Conservation (phyloP, 2,329 filamentous ascomycete species). For the Calonectria multiphialidica region DNA sequence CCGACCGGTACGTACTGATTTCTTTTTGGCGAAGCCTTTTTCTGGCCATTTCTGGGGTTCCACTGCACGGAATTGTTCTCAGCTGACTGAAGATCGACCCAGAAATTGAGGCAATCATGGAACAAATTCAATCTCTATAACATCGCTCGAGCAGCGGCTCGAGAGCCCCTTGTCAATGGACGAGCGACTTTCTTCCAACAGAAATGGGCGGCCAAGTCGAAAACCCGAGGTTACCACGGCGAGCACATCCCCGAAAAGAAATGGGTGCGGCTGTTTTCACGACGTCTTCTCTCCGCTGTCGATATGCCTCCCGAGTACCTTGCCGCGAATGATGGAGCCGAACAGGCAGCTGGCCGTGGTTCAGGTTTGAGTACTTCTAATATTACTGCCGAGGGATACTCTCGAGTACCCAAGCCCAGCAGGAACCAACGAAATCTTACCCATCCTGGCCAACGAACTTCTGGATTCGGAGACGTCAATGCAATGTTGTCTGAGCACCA, state of each 20-base stretch:
- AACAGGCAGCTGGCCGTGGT: constrained; percentile 86
- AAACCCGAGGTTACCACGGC: constrained; percentile 90
- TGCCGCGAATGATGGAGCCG: constrained; percentile 83
- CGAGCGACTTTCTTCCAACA: constrained; percentile 91
- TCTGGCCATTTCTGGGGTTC: constrained; percentile 1
- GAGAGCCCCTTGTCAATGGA: constrained; percentile 46
- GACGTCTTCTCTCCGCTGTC: constrained; percentile 83
- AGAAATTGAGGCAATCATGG: constrained; percentile 98
- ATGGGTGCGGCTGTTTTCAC: constrained; percentile 94
- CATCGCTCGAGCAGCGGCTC: constrained; percentile 61
- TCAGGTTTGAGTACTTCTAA: constrained; percentile 67
- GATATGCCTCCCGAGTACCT: constrained; percentile 87
- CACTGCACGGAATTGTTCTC: constrained; percentile 20
- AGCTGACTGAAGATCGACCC: constrained; percentile 35
- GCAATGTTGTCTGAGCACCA: constrained; percentile 49
- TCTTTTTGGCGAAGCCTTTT: constrained; percentile 6
- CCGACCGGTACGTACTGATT: constrained; percentile 66
- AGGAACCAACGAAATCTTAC: constrained; percentile 28
- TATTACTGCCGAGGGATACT: constrained; percentile 50
- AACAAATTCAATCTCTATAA: constrained; percentile 98
- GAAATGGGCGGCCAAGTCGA: constrained; percentile 93
- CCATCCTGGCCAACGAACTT: constrained; percentile 38
- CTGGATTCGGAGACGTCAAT: constrained; percentile 49
- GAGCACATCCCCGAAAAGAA: constrained; percentile 93
- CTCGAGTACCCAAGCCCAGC: constrained; percentile 42